Evolutionary conservation across 2,329 filamentous ascomycete genomes (phyloP).

Genomic region (Amauroascus verrucosus): DNA sequence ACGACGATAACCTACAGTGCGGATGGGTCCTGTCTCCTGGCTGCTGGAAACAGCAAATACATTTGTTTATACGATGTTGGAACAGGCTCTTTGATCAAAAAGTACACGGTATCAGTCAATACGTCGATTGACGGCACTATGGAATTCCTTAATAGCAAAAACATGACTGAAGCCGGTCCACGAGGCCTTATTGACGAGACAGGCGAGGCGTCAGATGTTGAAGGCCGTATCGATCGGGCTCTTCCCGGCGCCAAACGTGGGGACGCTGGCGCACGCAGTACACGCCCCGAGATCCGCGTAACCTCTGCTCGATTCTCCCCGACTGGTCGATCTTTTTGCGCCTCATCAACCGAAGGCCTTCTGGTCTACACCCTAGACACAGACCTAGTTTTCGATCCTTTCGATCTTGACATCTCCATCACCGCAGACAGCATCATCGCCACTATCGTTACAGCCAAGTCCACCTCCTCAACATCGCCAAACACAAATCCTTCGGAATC

Average conservation of each 20-base stretch:
- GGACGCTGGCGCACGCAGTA: constrained; percentile 69
- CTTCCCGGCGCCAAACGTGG: constrained; percentile 81
- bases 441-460: constrained; percentile 49
- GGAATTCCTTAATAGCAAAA: constrained; percentile 88
- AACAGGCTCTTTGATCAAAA: constrained; percentile 83
- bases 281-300: constrained; percentile 72
- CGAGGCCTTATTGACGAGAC: constrained; percentile 74
- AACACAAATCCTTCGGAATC: constrained; percentile 51
- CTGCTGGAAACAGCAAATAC: constrained; percentile 94
- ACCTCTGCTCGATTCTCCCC: constrained; percentile 78
- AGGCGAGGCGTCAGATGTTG: constrained; percentile 78
- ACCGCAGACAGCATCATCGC: constrained; percentile 76
- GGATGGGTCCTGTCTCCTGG: constrained; percentile 81
- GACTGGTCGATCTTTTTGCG: constrained; percentile 81
- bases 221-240: constrained; percentile 67
- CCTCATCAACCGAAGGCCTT: constrained; percentile 85
- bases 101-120: constrained; percentile 92
- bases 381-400: constrained; percentile 79
- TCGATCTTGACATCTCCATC: constrained; percentile 88
- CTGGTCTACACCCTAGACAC: constrained; percentile 87
- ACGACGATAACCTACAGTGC: constrained; percentile 80
- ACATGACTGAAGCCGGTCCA: constrained; percentile 83
- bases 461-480: constrained; percentile 20
- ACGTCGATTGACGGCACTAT: constrained; percentile 92
- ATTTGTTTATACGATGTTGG: constrained; percentile 95